Evolutionary conservation across 2,329 filamentous ascomycete genomes (phyloP).

Genomic region (Pezicula neosporulosa): DNA sequence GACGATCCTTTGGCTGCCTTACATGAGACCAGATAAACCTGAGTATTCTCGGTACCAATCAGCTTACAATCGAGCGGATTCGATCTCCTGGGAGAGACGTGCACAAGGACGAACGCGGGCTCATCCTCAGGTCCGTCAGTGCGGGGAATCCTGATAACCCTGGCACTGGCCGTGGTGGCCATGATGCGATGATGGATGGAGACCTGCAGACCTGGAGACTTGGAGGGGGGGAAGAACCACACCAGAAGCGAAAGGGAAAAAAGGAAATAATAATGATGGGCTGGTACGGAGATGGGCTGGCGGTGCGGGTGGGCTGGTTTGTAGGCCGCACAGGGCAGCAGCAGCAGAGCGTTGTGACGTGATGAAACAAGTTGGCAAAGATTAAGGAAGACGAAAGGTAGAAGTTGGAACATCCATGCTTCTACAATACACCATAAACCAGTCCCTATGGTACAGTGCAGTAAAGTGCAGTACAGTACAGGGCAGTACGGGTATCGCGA

Average conservation of each 20-base stretch:
- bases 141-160: constrained; percentile 55
- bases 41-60: constrained; percentile 56
- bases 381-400: neutral
- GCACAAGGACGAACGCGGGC: constrained; percentile 55
- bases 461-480: no score
- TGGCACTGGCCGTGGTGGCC: constrained; percentile 5
- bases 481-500: neutral
- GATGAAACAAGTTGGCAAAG: neutral
- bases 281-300: neutral
- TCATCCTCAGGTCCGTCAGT: constrained; percentile 48
- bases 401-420: neutral
- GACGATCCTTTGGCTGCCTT: constrained; percentile 19
- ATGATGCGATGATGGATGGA: constrained; percentile 9
- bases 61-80: constrained; percentile 62
- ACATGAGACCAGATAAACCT: constrained; percentile 23
- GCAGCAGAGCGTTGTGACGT: neutral
- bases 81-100: constrained; percentile 48
- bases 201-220: neutral
- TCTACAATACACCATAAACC: no score
- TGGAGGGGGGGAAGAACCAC: no score
- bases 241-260: neutral
- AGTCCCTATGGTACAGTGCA: no score
- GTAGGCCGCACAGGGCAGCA: neutral
- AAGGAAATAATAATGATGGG: neutral
- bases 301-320: neutral